Percentiles rank a stretch among this genome's conserved stretches.
These are phyloP conservation scores for Huntiella decipiens DNA, from an alignment of 2,329 filamentous ascomycete species.

Conservation along the genomic window DNA sequence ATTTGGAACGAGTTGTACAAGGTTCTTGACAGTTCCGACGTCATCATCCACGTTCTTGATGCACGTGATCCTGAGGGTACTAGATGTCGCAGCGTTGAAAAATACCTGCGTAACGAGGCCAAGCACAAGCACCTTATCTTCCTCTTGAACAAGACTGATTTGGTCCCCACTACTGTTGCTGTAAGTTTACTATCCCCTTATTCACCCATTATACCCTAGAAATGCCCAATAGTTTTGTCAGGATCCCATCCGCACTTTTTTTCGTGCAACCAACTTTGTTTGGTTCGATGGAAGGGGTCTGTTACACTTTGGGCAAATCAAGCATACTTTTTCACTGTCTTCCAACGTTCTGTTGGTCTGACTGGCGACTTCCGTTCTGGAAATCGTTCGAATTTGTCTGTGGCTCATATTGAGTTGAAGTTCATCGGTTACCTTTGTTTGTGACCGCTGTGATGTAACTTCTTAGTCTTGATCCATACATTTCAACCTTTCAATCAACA, in stretches of 20 bases:
- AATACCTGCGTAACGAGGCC: slow-evolving; percentile 75
- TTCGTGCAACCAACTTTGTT: slow-evolving; percentile 24
- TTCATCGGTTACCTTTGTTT: slow-evolving; percentile 40
- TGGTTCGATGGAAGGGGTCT: slow-evolving; percentile 63
- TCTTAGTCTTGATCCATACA: slow-evolving; percentile 99
- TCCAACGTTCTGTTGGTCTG: slow-evolving; percentile 22
- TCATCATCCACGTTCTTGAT: slow-evolving; percentile 87
- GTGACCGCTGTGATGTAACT: slow-evolving; percentile 47
- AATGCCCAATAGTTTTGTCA: slow-evolving; percentile 58
- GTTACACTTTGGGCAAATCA: slow-evolving; percentile 99
- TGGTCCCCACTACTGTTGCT: slow-evolving; percentile 80
- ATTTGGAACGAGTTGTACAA: slow-evolving; percentile 97
- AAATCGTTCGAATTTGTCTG: slow-evolving; percentile 48
- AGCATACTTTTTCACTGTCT: slow-evolving; percentile 31
- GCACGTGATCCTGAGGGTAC: slow-evolving; percentile 80
- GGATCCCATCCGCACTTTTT: slow-evolving; percentile 37
- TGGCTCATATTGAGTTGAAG: slow-evolving; percentile 98
- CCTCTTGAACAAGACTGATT: slow-evolving; percentile 37
- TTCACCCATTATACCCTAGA: not conserved
- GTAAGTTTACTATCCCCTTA: slow-evolving; percentile 44
- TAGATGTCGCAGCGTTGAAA: slow-evolving; percentile 58
- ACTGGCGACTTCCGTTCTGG: slow-evolving; percentile 82
- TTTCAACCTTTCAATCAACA: slow-evolving; percentile 15
- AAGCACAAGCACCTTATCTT: slow-evolving; percentile 75
- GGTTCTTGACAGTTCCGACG: slow-evolving; percentile 65